A percentile compares a stretch with the other conserved stretches of the same genome.
Conservation (phyloP, 2,329 filamentous ascomycete genomes). For the Aspergillus glaucus region DNA sequence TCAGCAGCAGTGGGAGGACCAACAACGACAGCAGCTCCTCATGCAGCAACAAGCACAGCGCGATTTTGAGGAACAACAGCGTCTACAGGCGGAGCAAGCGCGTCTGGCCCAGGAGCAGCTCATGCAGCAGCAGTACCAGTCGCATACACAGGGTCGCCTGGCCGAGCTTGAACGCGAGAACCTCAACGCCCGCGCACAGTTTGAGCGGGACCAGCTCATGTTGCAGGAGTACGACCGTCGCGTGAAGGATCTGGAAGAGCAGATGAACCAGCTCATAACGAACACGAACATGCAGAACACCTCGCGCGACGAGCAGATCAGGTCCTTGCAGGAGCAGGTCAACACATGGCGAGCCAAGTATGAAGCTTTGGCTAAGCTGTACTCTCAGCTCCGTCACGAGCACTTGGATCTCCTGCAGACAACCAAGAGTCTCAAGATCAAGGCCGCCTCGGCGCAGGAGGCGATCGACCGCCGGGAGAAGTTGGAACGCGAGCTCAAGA, state of each 20-base stretch:
- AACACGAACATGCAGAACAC: conserved; percentile 78
- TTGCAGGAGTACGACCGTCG: conserved; percentile 92
- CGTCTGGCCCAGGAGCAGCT: conserved; percentile 85
- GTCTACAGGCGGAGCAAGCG: conserved; percentile 80
- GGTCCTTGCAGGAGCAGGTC: conserved; percentile 88
- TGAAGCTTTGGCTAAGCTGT: conserved; percentile 90
- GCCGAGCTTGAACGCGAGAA: conserved; percentile 95
- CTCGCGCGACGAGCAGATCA: conserved; percentile 92
- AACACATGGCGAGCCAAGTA: conserved; percentile 98
- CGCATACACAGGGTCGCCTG: conserved; percentile 91
- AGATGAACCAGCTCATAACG: conserved; percentile 72
- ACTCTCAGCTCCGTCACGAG: conserved; percentile 91
- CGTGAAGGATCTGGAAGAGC: conserved; percentile 85
- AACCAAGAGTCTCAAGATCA: conserved; percentile 92
- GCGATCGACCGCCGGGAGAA: conserved; percentile 93
- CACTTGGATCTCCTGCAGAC: conserved; percentile 92
- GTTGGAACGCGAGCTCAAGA: conserved; percentile 95
- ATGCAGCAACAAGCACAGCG: conserved; percentile 77
- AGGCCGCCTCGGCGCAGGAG: conserved; percentile 93
- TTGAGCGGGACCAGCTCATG: conserved; percentile 95
- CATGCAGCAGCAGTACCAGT: conserved; percentile 78
- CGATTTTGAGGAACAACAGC: conserved; percentile 96
- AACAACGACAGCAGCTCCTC: conserved; percentile 74
- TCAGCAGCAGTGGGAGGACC: conserved; percentile 77
- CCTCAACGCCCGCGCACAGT: conserved; percentile 85